Evolutionary conservation across 257 asterid genomes (phyloP), one percentile per base, ranked within the genome.

Genomic region (Haberlea rhodopensis): DNA sequence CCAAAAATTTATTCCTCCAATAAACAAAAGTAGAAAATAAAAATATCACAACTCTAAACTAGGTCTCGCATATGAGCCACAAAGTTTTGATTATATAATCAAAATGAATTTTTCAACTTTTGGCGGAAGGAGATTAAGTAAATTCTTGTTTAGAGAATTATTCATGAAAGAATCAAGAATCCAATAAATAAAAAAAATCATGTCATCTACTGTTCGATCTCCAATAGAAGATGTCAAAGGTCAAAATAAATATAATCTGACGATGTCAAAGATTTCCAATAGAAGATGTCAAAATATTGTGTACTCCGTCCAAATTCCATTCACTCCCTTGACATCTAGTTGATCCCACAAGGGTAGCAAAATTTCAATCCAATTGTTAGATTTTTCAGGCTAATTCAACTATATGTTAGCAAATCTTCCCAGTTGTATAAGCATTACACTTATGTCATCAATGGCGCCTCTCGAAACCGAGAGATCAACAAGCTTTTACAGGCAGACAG

Each of bases 371-470:
- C 11, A 11, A 13, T 3, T 37, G 45, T 37, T 11, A 10, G 46
- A 37, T 37, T 37, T 11, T 5, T 37, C 18, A 18, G 48, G 48
- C 48, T 13, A 40, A 40, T 40, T 40, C 48, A 4, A 5, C 43
- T 0, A 11, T 40, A 6, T 45, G 65, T 52, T 43, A 29, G 52
- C 24, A 18, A 73, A 77, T 56, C 69, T 70, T 18, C 71, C 54
- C 52, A 79, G 15, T 20, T 75, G 87, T 70, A 90, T 61, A 43
- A 90, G 65, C 95, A 87, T 80, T 48, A 85, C 96, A 43, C 88
- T 90, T 25, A 79, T 76, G 62, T 90, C 97, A 70, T 90, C 97
- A 54, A 70, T 40, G 10, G 96, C 87, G 27, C 97, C 97, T 63
- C 97, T 81, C 0, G 85, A 81, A 68, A 75, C 78, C 11, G 98